Base-by-base conservation (phyloP, 2,329 filamentous ascomycete genomes). In the Blastomyces gilchristii region DNA sequence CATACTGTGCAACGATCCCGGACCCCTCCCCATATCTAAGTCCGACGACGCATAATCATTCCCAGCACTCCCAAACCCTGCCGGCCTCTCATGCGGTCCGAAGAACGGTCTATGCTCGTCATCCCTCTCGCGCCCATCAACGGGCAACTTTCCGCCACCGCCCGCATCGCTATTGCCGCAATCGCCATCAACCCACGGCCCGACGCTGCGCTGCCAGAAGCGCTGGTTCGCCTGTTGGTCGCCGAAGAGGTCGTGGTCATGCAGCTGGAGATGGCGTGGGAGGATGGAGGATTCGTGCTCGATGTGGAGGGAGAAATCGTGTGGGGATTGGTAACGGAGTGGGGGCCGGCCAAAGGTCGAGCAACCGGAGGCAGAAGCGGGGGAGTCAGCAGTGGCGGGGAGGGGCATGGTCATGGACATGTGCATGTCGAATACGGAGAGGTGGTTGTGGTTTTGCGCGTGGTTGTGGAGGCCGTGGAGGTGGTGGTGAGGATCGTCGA, bases 41-140 rank as follows among this genome's bases (percentile, higher is more conserved):
- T 78, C 76, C 28, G 76, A 77, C 12, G 76, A 76, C 39, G 75
- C 75, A 69, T 77, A 78, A 66, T 77, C 75, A 64, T 77, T 73
- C 67, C 77, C 63, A 22, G n/a, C 22, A 25, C 47, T 50, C 6
- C 47, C 47, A 50, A 22, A n/a, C 25, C 47, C 47, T 22, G 47
- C 7, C 31, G 77, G 69, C 60, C 75, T 75, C 63, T 76, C 73
- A 62, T 77, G 75, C 22, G 76, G 76, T 9, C 76, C 76, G 66
- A 78, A 78, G 67, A 78, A 77, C 25, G 76, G 75, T 58, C 75
- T 73, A 58, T 71, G 72, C 67, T 76, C 76, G 64, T 76, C 76
- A 64, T 76, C 76, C 25, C 75, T 75, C 18, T 75, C 76, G 56
- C 74, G 77, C 22, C 75, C 75, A 67, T 78, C 75, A 28, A 18